Evolutionary conservation across 2,329 filamentous ascomycete genomes (phyloP).

Genomic region (Amylocarpus encephaloides): DNA sequence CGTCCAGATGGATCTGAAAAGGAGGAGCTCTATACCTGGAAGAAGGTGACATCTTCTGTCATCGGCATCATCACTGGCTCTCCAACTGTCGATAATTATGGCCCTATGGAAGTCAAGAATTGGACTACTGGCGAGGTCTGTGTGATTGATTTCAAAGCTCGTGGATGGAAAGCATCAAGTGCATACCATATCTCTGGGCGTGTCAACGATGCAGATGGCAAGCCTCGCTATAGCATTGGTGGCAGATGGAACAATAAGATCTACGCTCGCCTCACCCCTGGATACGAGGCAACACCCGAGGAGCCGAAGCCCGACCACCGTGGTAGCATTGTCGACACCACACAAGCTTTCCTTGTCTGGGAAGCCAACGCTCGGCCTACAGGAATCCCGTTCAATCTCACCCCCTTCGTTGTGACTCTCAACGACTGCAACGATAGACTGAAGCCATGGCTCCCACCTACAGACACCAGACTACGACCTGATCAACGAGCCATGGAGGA

Average conservation of each 20-base stretch:
- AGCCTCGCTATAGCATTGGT: conserved; percentile 80
- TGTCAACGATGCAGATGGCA: conserved; percentile 71
- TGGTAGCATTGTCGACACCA: conserved; percentile 56
- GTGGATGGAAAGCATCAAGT: conserved; percentile 91
- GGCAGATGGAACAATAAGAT: conserved; percentile 97
- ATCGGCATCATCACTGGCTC: conserved; percentile 97
- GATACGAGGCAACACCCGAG: conserved; percentile 70
- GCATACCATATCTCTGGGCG: conserved; percentile 86
- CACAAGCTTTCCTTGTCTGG: conserved; percentile 85
- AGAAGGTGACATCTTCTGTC: conserved; percentile 97
- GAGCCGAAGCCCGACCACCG: conserved; percentile 41
- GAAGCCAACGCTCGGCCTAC: conserved; percentile 74
- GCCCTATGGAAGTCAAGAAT: conserved; percentile 94
- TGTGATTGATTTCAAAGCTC: conserved; percentile 83
- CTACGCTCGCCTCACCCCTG: conserved; percentile 87
- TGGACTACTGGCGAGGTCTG: conserved; percentile 93
- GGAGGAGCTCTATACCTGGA: conserved; percentile 94
- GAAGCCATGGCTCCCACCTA: conserved; percentile 72
- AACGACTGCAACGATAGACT: conserved; percentile 89
- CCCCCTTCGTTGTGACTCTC: conserved; percentile 89
- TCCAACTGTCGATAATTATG: conserved; percentile 96
- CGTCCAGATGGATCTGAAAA: conserved; percentile 68
- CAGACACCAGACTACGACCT: conserved; percentile 84
- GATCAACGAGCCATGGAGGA: conserved; percentile 99
- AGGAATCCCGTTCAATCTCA: conserved; percentile 93